Evolutionary conservation across 1,139 yeast genomes (phyloP).

Genomic region (Spencermartinsiella ligniputridi): DNA sequence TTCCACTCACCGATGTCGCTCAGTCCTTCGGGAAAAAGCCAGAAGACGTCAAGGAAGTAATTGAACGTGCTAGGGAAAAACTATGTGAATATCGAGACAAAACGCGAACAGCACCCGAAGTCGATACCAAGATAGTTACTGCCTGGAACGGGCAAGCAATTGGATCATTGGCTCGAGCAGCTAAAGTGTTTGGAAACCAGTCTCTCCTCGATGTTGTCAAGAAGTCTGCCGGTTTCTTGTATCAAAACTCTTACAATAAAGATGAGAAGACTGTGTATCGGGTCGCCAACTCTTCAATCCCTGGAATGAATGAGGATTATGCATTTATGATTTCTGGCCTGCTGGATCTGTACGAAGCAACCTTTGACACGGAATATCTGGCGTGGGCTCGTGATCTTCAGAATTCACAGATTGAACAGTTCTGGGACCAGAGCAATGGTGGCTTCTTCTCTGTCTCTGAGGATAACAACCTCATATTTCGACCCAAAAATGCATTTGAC

Average conservation of each 20-base stretch:
- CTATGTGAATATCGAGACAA: constrained; percentile 27
- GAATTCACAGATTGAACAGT: constrained; percentile 29
- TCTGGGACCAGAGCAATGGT: constrained; percentile 34
- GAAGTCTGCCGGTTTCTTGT: constrained; percentile 28
- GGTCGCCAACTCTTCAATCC: constrained; percentile 18
- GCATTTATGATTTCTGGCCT: constrained; percentile 35
- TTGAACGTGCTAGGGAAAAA: constrained; percentile 23
- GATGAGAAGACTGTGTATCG: constrained; percentile 21
- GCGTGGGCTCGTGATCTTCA: constrained; percentile 34
- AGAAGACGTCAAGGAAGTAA: constrained; percentile 18
- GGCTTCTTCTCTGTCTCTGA: constrained; percentile 28
- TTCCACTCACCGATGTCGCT: constrained; percentile 29
- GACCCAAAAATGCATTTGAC: constrained; percentile 37
- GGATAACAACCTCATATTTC: constrained; percentile 26
- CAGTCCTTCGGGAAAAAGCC: constrained; percentile 31
- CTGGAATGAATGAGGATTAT: constrained; percentile 37
- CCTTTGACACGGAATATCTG: constrained; percentile 28
- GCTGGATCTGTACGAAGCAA: constrained; percentile 34
- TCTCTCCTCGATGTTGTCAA: constrained; percentile 27
- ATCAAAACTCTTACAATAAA: constrained; percentile 23
- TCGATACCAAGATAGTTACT: constrained; percentile 34
- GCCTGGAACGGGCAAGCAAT: constrained; percentile 38
- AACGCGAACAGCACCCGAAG: constrained; percentile 28
- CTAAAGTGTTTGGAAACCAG: constrained; percentile 16
- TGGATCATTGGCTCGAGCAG: constrained; percentile 35